A percentile compares a stretch with the other conserved stretches of the same genome.
These are phyloP conservation scores for Geotrichum phurueaensis DNA, from an alignment of 1,139 yeast species.

Conservation along the genomic window DNA sequence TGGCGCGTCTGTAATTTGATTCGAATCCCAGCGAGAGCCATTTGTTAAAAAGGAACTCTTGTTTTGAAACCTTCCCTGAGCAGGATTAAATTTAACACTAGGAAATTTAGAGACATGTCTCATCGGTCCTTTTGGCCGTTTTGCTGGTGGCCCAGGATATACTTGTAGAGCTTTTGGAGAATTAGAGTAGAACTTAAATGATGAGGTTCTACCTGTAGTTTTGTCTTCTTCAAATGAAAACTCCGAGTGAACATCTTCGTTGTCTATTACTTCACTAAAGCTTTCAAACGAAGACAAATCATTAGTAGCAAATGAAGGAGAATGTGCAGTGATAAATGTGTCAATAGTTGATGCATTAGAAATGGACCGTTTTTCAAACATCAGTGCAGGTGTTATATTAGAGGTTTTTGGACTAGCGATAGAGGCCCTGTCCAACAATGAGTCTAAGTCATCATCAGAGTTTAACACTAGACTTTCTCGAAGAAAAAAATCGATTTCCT, in stretches of 20 bases:
- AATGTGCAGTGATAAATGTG: neutral
- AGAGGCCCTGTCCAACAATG: slow-evolving; percentile 26
- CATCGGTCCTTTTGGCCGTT: neutral
- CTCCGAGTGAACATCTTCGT: slow-evolving; percentile 15
- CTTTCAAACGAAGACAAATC: neutral
- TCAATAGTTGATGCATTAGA: neutral
- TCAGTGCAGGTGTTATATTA: neutral
- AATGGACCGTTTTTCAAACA: neutral
- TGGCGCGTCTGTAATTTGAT: neutral
- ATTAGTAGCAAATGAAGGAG: neutral
- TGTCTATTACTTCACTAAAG: neutral
- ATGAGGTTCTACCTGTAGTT: slow-evolving; percentile 16
- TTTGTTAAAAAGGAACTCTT: neutral
- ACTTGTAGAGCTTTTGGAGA: neutral
- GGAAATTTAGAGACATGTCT: neutral
- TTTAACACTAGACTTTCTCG: neutral
- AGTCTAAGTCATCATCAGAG: slow-evolving; percentile 37
- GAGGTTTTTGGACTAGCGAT: neutral
- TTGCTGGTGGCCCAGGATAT: neutral
- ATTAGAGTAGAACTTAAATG: slow-evolving; percentile 16
- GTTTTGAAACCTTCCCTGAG: neutral
- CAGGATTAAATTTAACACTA: neutral
- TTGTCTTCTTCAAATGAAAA: slow-evolving; percentile 20
- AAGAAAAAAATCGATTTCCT: neutral
- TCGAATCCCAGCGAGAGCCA: neutral